phyloP scores from a whole-genome alignment of 2,329 filamentous ascomycete species.

The Leptoxyphium fumago region DNA sequence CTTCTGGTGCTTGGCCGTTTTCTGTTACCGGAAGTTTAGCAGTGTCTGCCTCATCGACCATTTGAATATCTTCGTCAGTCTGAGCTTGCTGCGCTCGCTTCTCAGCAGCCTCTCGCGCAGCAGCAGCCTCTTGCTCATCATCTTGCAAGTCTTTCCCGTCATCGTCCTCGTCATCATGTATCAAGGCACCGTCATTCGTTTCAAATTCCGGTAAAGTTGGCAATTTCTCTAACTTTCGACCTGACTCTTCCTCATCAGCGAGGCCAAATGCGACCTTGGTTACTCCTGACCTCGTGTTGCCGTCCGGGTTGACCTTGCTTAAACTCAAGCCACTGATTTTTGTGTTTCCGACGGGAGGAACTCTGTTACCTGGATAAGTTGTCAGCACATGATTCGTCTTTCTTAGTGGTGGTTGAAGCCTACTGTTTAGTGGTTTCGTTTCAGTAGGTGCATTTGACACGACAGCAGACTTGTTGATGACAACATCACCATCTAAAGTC shows the following conservation, averaged over 20 bases:
- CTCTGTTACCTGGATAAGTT: conserved; percentile 6
- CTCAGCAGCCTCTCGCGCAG: conserved; percentile 65
- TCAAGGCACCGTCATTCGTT: conserved; percentile 23
- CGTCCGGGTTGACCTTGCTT: conserved; percentile 45
- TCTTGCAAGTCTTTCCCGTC: conserved; percentile 64
- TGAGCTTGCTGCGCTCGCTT: conserved; percentile 46
- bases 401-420: conserved; percentile 24
- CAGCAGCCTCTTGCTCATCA: conserved; percentile 78
- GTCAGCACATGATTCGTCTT: conserved; percentile 24
- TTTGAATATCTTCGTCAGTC: conserved; percentile 25
- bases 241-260: conserved; percentile 73
- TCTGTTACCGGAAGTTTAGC: conserved; percentile 3
- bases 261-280: conserved; percentile 63
- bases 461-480: neutral
- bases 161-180: conserved; percentile 47
- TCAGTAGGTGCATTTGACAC: neutral
- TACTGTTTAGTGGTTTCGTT: conserved; percentile 22
- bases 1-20: conserved; percentile 4
- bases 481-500: neutral
- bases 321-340: conserved; percentile 80
- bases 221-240: conserved; percentile 81
- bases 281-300: conserved; percentile 39
- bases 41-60: conserved; percentile 3
- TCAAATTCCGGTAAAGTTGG: conserved; percentile 55
- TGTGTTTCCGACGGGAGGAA: conserved; percentile 20